Evolutionary conservation across 1,139 yeast genomes (phyloP).

Genomic region (Hyphopichia khmerensis): DNA sequence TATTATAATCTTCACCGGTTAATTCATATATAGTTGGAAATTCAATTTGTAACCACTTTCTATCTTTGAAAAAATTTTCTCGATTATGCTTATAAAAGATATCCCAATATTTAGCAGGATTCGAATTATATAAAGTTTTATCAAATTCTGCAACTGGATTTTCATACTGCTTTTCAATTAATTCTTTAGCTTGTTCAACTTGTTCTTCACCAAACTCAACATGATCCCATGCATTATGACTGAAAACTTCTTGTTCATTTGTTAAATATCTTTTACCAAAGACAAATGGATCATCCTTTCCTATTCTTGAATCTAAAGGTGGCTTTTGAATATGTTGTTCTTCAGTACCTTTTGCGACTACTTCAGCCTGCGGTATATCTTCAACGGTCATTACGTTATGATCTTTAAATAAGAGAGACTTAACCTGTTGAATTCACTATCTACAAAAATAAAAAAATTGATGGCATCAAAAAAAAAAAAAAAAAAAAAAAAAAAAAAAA

Average conservation of each 20-base stretch:
- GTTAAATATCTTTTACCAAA: conserved; percentile 84
- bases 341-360: not conserved
- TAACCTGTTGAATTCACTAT: too few relatives aligned
- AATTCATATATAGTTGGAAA: conserved; percentile 83
- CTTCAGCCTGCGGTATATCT: conserved; percentile 3
- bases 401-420: not conserved
- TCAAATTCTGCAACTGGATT: conserved; percentile 86
- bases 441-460: not conserved
- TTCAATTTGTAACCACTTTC: conserved; percentile 95
- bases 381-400: conserved; percentile 1
- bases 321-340: conserved; percentile 19
- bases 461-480: not conserved
- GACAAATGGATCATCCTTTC: conserved; percentile 86
- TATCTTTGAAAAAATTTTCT: conserved; percentile 92
- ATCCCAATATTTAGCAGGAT: conserved; percentile 96
- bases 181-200: conserved; percentile 66
- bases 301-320: conserved; percentile 57
- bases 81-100: conserved; percentile 84
- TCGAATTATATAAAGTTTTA: conserved; percentile 70
- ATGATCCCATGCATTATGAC: conserved; percentile 97
- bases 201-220: conserved; percentile 98
- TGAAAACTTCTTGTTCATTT: conserved; percentile 80
- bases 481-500: not conserved
- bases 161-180: conserved; percentile 73
- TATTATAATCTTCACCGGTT: conserved; percentile 61